Evolutionary conservation across 371 early-diverging fungal genomes (phyloP), one percentile per base, ranked within the genome.

Genomic region (Umbelopsis sp.): DNA sequence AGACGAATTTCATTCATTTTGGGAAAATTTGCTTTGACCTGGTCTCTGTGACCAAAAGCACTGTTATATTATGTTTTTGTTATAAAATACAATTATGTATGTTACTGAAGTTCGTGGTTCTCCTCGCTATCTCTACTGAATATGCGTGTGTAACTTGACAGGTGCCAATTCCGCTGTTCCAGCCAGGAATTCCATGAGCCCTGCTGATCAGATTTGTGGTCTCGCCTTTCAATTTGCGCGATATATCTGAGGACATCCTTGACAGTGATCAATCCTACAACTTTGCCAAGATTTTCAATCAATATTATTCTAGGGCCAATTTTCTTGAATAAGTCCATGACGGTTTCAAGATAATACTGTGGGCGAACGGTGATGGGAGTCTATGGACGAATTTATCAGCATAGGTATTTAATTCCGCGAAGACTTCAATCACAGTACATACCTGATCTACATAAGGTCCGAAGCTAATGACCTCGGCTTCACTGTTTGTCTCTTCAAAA

Each of bases 321-420:
- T 75, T 96, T 94, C 63, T 93, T 92, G 77, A 98, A 97, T 70
- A 98, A 84, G 78, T 97, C 96, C 72, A 91, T 80, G 0, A 94
- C 95, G 0, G 95, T 89, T 69, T 97, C 99, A 35, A 95, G 80
- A 5, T 96, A 87, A n/a, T 91, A 78, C 50, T 86, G 86, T 3
- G 93, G 90, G 35, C 91, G 85, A 5, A 97, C 92, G 0, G 92
- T 90, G 24, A 97, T 86, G 0, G 99, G 97, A 7, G 94, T 93
- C 83, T 87, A 51, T 32, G 37, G 50, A 37, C 41, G 32, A 48
- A 44, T 51, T 29, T 45, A 35, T 44, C 51, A 63, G 35, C 50
- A 53, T 65, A 12, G 41, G 41, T 10, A 4, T 4, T 10, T 41
- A 41, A 41, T 10, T 12, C 7, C 12, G 41, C 41, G 12, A 41